Evolutionary conservation across 257 asterid species (phyloP).

Genomic region (Mitragyna speciosa): DNA sequence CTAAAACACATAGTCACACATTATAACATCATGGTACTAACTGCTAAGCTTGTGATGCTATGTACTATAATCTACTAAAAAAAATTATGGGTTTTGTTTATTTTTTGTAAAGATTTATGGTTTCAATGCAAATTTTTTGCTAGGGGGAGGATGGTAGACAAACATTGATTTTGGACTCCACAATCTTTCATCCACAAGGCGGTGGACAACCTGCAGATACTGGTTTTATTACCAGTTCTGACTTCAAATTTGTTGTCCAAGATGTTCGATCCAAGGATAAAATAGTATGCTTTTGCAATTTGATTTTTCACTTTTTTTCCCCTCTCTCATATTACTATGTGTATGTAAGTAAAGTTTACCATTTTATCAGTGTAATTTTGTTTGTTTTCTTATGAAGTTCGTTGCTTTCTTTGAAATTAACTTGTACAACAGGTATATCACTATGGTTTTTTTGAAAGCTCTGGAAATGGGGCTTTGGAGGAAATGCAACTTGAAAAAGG

Average conservation of each 20-base stretch:
- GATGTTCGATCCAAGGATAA: constrained; percentile 79
- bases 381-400: constrained; percentile 3
- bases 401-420: not conserved
- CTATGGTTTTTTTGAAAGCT: constrained; percentile 55
- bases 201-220: constrained; percentile 91
- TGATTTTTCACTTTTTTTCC: not conserved
- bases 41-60: not conserved
- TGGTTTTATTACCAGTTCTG: constrained; percentile 53
- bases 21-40: not conserved
- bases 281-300: constrained; percentile 37
- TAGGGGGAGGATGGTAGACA: constrained; percentile 61
- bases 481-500: constrained; percentile 36
- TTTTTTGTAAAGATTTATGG: not conserved
- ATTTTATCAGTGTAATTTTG: not conserved
- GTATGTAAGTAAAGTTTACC: not conserved
- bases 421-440: constrained; percentile 51
- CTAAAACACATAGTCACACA: not conserved
- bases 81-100: not conserved
- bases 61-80: not conserved
- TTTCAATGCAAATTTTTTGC: not conserved
- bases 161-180: constrained; percentile 59
- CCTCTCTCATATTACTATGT: not conserved
- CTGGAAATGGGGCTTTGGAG: constrained; percentile 25
- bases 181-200: constrained; percentile 85
- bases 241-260: constrained; percentile 55